These are phyloP conservation scores for Gossypium thurberi DNA, from an alignment of 345 rosid genomes.

Conservation along the genomic window DNA sequence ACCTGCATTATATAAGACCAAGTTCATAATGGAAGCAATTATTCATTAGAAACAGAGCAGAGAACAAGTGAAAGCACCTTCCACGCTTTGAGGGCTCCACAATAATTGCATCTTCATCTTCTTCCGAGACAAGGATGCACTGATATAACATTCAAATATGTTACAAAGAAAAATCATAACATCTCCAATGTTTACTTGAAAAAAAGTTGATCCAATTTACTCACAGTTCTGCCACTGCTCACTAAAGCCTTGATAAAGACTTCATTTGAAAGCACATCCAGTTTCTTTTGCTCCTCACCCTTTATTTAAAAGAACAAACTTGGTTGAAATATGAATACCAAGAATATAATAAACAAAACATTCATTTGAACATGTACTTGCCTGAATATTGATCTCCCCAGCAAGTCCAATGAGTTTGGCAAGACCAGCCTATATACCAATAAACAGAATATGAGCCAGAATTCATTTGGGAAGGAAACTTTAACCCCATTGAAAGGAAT, in stretches of 20 bases:
- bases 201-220: slow-evolving; percentile 15
- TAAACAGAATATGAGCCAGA: neutral
- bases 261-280: slow-evolving; percentile 94
- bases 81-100: slow-evolving; percentile 77
- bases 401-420: slow-evolving; percentile 96
- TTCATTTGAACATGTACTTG: slow-evolving; percentile 18
- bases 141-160: slow-evolving; percentile 23
- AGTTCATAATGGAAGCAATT: neutral
- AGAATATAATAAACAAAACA: neutral
- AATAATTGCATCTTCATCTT: slow-evolving; percentile 87
- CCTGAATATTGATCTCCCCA: slow-evolving; percentile 96
- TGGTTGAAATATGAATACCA: neutral
- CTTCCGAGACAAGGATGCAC: slow-evolving; percentile 97
- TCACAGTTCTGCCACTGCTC: slow-evolving; percentile 95
- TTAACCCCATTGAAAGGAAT: neutral
- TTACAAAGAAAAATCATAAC: slow-evolving; percentile 7
- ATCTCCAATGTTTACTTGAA: neutral
- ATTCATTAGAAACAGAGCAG: slow-evolving; percentile 7
- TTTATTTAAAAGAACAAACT: slow-evolving; percentile 10
- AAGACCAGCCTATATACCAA: slow-evolving; percentile 79
- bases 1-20: slow-evolving; percentile 35
- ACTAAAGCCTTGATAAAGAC: slow-evolving; percentile 87
- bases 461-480: neutral
- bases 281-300: slow-evolving; percentile 99
- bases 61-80: slow-evolving; percentile 37